These are phyloP conservation scores for Melanomma pulvis-pyrius DNA, from an alignment of 495 filamentous ascomycete genomes.

Conservation along the genomic window DNA sequence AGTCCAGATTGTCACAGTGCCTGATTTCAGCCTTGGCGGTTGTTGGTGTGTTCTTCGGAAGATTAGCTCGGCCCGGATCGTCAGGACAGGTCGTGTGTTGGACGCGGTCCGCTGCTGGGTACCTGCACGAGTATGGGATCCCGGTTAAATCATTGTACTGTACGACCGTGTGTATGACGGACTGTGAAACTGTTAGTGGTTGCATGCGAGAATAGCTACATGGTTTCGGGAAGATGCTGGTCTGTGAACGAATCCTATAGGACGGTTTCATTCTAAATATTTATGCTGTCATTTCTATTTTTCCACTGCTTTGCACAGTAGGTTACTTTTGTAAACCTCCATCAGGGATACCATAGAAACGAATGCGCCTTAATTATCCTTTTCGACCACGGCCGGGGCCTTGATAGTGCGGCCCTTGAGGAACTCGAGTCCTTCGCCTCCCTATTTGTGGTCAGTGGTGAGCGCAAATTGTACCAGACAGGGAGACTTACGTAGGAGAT, in stretches of 20 bases:
- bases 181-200: too few relatives aligned
- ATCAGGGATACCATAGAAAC: too few relatives aligned
- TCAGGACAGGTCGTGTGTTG: neutral
- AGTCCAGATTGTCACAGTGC: too few relatives aligned
- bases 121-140: neutral
- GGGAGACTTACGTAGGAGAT: conserved; percentile 85
- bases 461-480: conserved; percentile 37
- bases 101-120: neutral
- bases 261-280: too few relatives aligned
- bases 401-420: conserved; percentile 73
- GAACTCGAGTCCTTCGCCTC: conserved; percentile 85
- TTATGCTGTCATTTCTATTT: too few relatives aligned
- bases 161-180: neutral
- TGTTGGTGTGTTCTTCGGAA: neutral
- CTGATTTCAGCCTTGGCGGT: neutral
- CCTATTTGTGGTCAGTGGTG: conserved; percentile 54
- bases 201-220: too few relatives aligned
- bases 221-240: too few relatives aligned
- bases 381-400: conserved; percentile 75
- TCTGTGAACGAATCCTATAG: too few relatives aligned
- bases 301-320: too few relatives aligned
- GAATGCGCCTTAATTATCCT: conserved; percentile 59
- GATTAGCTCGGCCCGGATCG: neutral
- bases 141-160: neutral
- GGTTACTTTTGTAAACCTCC: too few relatives aligned